Conservation (phyloP, 495 filamentous ascomycete genomes). For the Neurospora discreta region DNA sequence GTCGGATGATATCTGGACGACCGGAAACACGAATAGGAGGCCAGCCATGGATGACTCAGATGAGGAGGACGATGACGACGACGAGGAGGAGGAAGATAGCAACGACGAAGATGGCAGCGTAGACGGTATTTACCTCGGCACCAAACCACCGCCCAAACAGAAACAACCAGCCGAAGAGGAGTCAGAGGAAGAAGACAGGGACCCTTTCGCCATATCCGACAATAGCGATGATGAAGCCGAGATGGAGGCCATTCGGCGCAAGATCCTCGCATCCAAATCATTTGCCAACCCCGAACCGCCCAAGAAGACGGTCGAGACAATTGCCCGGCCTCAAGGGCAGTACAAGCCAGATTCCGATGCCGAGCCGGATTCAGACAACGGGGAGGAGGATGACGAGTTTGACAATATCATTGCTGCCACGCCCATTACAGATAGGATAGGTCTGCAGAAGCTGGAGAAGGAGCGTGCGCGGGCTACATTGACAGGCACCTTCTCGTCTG, state of each 20-base stretch:
- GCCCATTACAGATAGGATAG: conserved; percentile 71
- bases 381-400: conserved; percentile 53
- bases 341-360: conserved; percentile 55
- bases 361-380: conserved; percentile 62
- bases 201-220: conserved; percentile 64
- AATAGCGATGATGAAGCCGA: conserved; percentile 72
- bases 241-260: conserved; percentile 81
- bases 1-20: conserved; percentile 64
- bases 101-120: conserved; percentile 19
- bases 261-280: conserved; percentile 74
- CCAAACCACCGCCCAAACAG: conserved; percentile 33
- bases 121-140: conserved; percentile 48
- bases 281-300: conserved; percentile 54
- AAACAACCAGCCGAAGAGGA: conserved; percentile 3
- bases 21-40: conserved; percentile 72
- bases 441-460: conserved; percentile 38
- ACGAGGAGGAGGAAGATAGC: conserved; percentile 22
- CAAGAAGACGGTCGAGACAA: conserved; percentile 46
- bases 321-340: conserved; percentile 38
- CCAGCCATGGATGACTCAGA: conserved; percentile 39
- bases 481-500: conserved; percentile 21
- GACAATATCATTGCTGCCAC: conserved; percentile 88
- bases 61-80: conserved; percentile 40
- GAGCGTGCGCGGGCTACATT: conserved; percentile 25
- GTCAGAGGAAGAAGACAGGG: conserved; percentile 30